These are phyloP conservation scores for Carallia pectinifolia DNA, from an alignment of 345 rosid species.

Conservation along the genomic window DNA sequence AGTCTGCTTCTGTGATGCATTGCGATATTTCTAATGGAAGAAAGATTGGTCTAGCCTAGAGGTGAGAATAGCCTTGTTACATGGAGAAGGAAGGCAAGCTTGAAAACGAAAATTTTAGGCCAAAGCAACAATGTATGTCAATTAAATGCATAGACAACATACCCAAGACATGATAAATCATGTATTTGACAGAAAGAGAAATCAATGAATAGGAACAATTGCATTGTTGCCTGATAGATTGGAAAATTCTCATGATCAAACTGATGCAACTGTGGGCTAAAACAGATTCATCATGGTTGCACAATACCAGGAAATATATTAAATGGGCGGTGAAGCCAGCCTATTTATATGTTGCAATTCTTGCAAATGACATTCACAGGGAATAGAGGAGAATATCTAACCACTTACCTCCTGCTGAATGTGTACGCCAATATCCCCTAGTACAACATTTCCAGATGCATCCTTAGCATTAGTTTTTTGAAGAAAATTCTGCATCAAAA, in stretches of 20 bases:
- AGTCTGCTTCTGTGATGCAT: too few species aligned
- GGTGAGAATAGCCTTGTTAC: background rate
- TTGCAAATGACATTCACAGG: background rate
- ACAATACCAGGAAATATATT: too few species aligned
- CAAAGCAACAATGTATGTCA: background rate
- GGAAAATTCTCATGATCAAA: too few species aligned
- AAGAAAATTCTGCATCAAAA: conserved; percentile 57
- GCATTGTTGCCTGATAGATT: too few species aligned
- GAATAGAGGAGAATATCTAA: background rate
- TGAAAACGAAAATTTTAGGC: background rate
- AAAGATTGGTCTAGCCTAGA: background rate
- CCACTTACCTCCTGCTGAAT: conserved; percentile 91
- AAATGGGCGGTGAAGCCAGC: too few species aligned
- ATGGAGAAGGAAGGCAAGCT: background rate
- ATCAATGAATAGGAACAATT: too few species aligned
- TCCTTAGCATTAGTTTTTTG: conserved; percentile 86
- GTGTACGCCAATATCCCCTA: conserved; percentile 87
- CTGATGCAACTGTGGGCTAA: too few species aligned
- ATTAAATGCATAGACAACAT: too few species aligned
- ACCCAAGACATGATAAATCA: too few species aligned
- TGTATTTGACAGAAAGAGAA: too few species aligned
- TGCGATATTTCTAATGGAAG: background rate
- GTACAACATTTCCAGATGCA: conserved; percentile 88
- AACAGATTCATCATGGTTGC: too few species aligned
- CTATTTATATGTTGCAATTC: too few species aligned